phyloP scores from a whole-genome alignment of 805 yeast species.

The Candida nitratophila region DNA sequence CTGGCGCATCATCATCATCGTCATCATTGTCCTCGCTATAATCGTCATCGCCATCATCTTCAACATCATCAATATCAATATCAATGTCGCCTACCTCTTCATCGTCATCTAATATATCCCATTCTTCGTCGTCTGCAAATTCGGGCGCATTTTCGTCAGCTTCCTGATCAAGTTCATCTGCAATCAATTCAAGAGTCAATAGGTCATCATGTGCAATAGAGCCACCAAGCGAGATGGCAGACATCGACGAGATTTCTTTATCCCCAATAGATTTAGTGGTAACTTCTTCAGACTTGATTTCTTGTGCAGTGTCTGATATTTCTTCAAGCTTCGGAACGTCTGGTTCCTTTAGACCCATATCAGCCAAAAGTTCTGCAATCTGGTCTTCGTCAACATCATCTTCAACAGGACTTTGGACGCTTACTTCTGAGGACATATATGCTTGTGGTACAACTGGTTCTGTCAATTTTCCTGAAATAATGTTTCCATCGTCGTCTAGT shows the following conservation, averaged over 20 bases:
- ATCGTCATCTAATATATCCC: constrained; percentile 22
- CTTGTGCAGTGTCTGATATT: neutral
- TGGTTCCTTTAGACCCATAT: constrained; percentile 26
- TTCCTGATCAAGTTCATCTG: constrained; percentile 36
- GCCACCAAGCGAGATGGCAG: constrained; percentile 4
- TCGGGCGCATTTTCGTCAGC: constrained; percentile 30
- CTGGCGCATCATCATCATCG: constrained; percentile 12
- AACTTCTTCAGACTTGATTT: constrained; percentile 1
- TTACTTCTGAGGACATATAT: no score
- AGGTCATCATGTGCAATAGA: constrained; percentile 39
- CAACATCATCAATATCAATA: constrained; percentile 15
- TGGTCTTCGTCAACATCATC: constrained; percentile 22
- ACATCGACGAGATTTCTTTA: neutral
- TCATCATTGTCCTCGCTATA: constrained; percentile 17
- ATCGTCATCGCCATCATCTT: constrained; percentile 15
- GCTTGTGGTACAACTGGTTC: constrained; percentile 21
- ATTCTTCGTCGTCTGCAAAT: constrained; percentile 29
- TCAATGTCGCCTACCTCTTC: constrained; percentile 17
- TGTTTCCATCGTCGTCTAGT: constrained; percentile 72
- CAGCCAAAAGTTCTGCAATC: constrained; percentile 24
- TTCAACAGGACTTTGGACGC: neutral
- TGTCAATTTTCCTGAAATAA: constrained; percentile 31
- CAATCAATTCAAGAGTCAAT: constrained; percentile 45
- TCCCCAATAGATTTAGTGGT: neutral
- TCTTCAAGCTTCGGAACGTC: neutral